phyloP scores from a whole-genome alignment of 805 yeast species.

The Myxozyma neglecta region DNA sequence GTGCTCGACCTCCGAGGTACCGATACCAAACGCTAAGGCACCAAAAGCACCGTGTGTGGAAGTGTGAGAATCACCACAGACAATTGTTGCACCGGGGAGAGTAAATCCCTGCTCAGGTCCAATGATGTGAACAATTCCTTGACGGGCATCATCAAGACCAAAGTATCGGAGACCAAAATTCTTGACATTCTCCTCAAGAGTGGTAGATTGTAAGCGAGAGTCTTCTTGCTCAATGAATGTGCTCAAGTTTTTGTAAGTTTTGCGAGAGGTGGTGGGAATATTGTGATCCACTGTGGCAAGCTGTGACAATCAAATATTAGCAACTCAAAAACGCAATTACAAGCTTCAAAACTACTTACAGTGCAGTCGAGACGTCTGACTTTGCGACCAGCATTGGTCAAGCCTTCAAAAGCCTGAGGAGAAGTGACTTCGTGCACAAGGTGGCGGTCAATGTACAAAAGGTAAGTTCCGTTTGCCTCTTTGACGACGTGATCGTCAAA shows the following conservation, averaged over 20 bases:
- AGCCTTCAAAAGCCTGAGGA: conserved; percentile 98
- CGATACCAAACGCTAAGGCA: conserved; percentile 95
- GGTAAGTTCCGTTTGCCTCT: conserved; percentile 78
- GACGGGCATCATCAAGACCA: conserved; percentile 92
- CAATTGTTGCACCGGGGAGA: conserved; percentile 97
- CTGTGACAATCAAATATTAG: conserved; percentile 1
- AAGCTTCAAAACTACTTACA: conserved; percentile 9
- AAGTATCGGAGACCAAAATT: conserved; percentile 87
- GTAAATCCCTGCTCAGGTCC: conserved; percentile 99
- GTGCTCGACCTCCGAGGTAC: conserved; percentile 98
- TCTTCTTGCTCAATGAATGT: conserved; percentile 87
- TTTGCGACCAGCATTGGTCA: conserved; percentile 77
- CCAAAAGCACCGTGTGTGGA: conserved; percentile 99
- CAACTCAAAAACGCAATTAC: not conserved
- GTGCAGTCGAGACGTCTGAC: conserved; percentile 68
- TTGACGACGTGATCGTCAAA: conserved; percentile 93
- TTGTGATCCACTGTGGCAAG: conserved; percentile 52
- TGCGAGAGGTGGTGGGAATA: conserved; percentile 92
- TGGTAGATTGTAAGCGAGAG: conserved; percentile 86
- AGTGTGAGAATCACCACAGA: conserved; percentile 98
- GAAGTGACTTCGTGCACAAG: conserved; percentile 98
- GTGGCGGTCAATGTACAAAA: conserved; percentile 93
- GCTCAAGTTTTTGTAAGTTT: conserved; percentile 65
- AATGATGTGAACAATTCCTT: conserved; percentile 97
- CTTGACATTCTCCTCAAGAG: conserved; percentile 89